Evolutionary conservation across 257 asterid genomes (phyloP), one percentile per base, ranked within the genome.

Genomic region (Solanum tacnaense): DNA sequence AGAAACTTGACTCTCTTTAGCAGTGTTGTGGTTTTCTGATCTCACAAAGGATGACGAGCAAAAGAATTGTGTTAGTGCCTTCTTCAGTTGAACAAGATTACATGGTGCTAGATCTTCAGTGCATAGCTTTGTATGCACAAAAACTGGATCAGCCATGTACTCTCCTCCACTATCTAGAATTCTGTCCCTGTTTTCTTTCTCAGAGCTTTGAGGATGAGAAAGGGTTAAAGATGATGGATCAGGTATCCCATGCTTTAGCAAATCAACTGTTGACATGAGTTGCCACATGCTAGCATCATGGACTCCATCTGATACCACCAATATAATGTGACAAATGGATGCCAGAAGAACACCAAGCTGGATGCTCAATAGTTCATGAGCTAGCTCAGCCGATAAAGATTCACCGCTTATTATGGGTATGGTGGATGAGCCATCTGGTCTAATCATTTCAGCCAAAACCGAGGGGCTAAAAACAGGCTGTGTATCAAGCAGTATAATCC

Each of bases 401-500:
- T 96, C 99, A 58, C 98, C 98, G 87, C 88, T 90, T 79, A 96
- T 87, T 23, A 97, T 96, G 20, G 99, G 89, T 86, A 97, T 67
- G 7, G 98, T 94, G 67, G 98, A 97, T 85, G 95, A 95, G 62
- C 98, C 98, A 83, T 97, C 99, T 23, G 98, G 98, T 91, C 98
- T 92, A 83, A 94, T 93, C 94, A 97, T 93, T 94, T 97, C 99
- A 23, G 98, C 98, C 89, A 96, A 90, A 89, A 95, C 94, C 13
- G 98, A 95, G 23, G 99, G 96, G 89, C 99, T 95, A 91, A 91
- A 95, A 34, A 97, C 98, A 81, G 99, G 98, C 98, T 96, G 99
- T 29, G 99, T 94, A 88, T 97, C 99, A 34, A 97, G 98, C 86
- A 97, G 98, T 88, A 97, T 96, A 91, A 96, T 94, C 89, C 98